Evolutionary conservation across 371 early-diverging fungal genomes (phyloP), one percentile per base, ranked within the genome.

Genomic region (Coemansia sp.): DNA sequence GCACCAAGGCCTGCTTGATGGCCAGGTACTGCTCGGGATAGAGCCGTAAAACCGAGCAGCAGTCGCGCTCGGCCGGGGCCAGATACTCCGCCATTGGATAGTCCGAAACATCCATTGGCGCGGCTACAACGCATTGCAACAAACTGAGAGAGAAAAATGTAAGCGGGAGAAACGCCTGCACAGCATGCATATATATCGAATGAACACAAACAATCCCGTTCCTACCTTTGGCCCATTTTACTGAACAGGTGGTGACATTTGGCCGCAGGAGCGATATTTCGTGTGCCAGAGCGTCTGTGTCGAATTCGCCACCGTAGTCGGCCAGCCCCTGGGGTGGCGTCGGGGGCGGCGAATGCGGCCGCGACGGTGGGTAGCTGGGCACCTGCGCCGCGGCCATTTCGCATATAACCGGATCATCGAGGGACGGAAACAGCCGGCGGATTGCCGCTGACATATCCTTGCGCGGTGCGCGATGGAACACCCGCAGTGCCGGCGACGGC

Each of bases 21-120:
- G 72, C 77, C 8, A 89, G 59, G 56, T 87, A 89, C 63, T 88
- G 88, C 81, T 51, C 86, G 83, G 43, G 43, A 33, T 56, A 31
- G 12, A 14, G 14, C 41, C 40, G 51, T 4, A 51, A 14, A 11
- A 41, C 33, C 12, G 40, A 43, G 16, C 20, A 36, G 5, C 41
- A 40, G 39, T 12, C 55, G 5, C 52, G 80, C 66, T 89, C 89
- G 31, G 84, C 80, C 4, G 77, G 72, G 49, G 87, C 83, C 2
- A 89, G 59, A 20, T 51, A 20, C 51, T 69, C 69, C 5, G 41
- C 64, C 59, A 55, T 41, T 9, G 69, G 55, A 26, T 53, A 69
- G 40, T 34, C 58, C 2, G 69, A 50, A 5, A 69, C 65, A 41
- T 69, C 69, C 65, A 69, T 65, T 6, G 54, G 43, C 33, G 57